phyloP scores from a whole-genome alignment of 2,329 filamentous ascomycete species.

The Trichophyton mentagrophytes region DNA sequence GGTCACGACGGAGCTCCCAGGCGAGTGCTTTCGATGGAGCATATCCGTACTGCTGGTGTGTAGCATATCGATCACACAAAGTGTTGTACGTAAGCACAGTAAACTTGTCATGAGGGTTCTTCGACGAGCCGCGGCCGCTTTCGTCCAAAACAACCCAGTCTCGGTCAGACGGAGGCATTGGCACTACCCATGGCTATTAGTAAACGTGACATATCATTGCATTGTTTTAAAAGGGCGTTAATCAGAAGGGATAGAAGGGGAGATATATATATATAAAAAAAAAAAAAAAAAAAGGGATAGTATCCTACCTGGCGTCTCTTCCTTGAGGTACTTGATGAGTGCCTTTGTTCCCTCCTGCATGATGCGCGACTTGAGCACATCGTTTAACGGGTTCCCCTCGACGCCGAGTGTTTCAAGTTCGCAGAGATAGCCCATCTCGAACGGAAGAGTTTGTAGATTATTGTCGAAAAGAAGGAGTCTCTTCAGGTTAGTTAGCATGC shows the following conservation, averaged over 20 bases:
- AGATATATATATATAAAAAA: too few relatives aligned
- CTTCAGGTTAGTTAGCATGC: constrained; percentile 90
- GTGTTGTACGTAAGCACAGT: constrained; percentile 91
- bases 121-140: constrained; percentile 28
- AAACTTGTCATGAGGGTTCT: constrained; percentile 52
- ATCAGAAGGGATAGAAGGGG: not conserved
- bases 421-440: constrained; percentile 78
- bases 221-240: not conserved
- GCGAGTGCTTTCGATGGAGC: constrained; percentile 66
- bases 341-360: constrained; percentile 78
- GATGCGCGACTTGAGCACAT: constrained; percentile 64
- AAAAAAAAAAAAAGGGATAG: too few relatives aligned
- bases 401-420: constrained; percentile 80
- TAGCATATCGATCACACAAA: constrained; percentile 86
- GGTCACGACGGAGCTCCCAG: constrained; percentile 76
- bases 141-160: constrained; percentile 64
- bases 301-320: constrained; percentile 67
- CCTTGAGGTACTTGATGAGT: constrained; percentile 68
- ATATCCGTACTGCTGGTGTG: constrained; percentile 74
- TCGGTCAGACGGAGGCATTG: constrained; percentile 62
- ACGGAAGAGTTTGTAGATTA: constrained; percentile 65
- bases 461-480: constrained; percentile 84
- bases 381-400: constrained; percentile 76
- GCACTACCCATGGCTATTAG: constrained; percentile 41
- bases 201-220: not conserved